Percentiles rank a stretch among this genome's conserved stretches.
Conservation (phyloP, 139 green algal genomes). For the Micromonas pusilla region DNA sequence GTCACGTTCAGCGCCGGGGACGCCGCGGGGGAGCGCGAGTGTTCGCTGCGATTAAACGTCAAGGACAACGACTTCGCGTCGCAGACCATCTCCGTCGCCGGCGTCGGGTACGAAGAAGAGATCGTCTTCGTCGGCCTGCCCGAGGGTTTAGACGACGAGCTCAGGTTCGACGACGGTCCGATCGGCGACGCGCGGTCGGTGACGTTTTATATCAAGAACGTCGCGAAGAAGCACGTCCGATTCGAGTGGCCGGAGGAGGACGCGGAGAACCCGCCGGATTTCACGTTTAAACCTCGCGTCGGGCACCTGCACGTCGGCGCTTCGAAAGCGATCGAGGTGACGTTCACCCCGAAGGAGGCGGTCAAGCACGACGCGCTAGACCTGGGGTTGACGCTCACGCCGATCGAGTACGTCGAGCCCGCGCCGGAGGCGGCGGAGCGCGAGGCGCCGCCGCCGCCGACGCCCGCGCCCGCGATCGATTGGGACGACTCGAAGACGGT, state of each 20-base stretch:
- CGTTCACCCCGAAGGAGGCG: conserved; percentile 41
- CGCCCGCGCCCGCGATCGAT: conserved; percentile 8
- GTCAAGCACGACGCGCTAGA: conserved; percentile 25
- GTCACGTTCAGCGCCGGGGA: conserved; percentile 47
- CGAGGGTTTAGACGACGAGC: conserved; percentile 45
- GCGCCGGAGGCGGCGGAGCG: conserved; percentile 11
- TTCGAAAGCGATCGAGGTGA: conserved; percentile 54
- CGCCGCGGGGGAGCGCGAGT: conserved; percentile 28
- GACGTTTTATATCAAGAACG: conserved; percentile 45
- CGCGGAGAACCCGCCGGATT: conserved; percentile 8
- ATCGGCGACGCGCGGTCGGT: conserved; percentile 33
- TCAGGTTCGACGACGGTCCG: conserved; percentile 53
- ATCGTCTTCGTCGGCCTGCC: conserved; percentile 58
- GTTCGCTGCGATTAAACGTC: conserved; percentile 37
- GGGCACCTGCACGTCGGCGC: conserved; percentile 56
- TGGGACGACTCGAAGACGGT: conserved; percentile 3
- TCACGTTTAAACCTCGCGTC: conserved; percentile 50
- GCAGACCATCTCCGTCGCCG: conserved; percentile 45
- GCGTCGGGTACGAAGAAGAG: conserved; percentile 63
- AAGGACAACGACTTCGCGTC: conserved; percentile 68
- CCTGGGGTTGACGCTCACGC: conserved; percentile 3
- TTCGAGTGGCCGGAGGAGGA: conserved; percentile 53
- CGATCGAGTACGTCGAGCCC: conserved; percentile 26
- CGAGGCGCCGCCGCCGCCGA: not conserved
- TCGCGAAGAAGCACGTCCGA: conserved; percentile 27